Conservation (phyloP, 805 yeast species). For the Myxozyma udenii region DNA sequence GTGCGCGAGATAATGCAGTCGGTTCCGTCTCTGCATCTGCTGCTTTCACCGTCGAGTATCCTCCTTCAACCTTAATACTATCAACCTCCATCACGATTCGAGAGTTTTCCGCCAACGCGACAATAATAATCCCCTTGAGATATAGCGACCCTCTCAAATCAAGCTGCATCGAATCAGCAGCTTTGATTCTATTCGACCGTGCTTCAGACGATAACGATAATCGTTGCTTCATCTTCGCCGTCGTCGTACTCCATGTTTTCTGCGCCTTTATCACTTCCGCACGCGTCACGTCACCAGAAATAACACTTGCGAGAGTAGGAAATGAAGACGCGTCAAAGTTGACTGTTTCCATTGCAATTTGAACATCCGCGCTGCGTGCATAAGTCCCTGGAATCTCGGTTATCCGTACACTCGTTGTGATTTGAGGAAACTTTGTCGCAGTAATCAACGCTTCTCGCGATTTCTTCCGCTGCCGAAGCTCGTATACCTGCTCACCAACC, state of each 20-base stretch:
- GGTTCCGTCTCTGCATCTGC: background rate
- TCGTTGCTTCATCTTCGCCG: background rate
- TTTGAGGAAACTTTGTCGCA: slow-evolving; percentile 16
- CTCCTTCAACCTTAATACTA: slow-evolving; percentile 19
- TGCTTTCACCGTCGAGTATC: background rate
- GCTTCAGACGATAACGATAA: background rate
- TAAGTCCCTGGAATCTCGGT: slow-evolving; percentile 2
- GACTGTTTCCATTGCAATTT: slow-evolving; percentile 16
- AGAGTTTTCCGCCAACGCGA: slow-evolving; percentile 14
- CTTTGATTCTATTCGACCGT: background rate
- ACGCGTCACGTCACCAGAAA: slow-evolving; percentile 25
- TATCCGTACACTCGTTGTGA: slow-evolving; percentile 16
- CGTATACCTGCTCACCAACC: slow-evolving; percentile 28
- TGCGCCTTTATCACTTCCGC: slow-evolving; percentile 19
- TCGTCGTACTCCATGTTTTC: slow-evolving; percentile 16
- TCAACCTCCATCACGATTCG: slow-evolving; percentile 12
- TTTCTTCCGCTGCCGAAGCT: slow-evolving; percentile 19
- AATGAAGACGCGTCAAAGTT: slow-evolving; percentile 25
- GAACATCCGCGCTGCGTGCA: slow-evolving; percentile 1
- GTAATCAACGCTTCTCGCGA: slow-evolving; percentile 23
- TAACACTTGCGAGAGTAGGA: slow-evolving; percentile 24
- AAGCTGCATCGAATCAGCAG: slow-evolving; percentile 1
- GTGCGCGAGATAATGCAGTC: no score
- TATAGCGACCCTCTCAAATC: slow-evolving; percentile 9
- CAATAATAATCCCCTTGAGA: slow-evolving; percentile 12